Percentiles rank a stretch among this genome's conserved stretches.
Conservation (phyloP, 2,329 filamentous ascomycete species). For the Aspergillus luchuensis region DNA sequence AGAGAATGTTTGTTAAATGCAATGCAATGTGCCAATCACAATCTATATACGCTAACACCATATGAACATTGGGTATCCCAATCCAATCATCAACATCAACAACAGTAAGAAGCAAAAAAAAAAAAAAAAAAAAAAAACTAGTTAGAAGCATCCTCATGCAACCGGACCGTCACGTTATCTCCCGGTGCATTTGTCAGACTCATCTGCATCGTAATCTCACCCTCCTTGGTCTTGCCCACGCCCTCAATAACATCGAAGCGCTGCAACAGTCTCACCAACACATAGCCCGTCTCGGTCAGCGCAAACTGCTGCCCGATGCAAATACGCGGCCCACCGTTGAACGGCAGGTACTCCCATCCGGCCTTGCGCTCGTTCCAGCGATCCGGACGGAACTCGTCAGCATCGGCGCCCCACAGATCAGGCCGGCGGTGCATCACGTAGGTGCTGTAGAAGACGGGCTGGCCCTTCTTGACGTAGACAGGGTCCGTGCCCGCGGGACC, state of each 20-base stretch:
- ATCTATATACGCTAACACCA: no score
- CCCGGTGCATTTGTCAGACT: constrained; percentile 31
- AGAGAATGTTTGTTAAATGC: no score
- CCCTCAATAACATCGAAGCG: constrained; percentile 64
- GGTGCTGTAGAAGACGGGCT: constrained; percentile 66
- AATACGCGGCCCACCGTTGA: constrained; percentile 73
- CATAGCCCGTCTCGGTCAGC: constrained; percentile 68
- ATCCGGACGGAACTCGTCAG: constrained; percentile 63
- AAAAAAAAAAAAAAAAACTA: neutral
- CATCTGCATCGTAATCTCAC: constrained; percentile 24
- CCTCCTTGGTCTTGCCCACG: constrained; percentile 12
- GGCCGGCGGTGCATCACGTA: constrained; percentile 72
- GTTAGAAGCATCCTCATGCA: constrained; percentile 26
- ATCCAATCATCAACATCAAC: neutral
- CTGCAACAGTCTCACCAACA: constrained; percentile 72
- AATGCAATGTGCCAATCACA: no score
- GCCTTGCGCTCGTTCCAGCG: constrained; percentile 67
- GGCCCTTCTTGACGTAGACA: constrained; percentile 67
- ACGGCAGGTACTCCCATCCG: constrained; percentile 72
- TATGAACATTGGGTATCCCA: neutral
- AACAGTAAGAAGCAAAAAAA: neutral
- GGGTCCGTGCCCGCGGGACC: constrained; percentile 63
- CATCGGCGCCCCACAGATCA: constrained; percentile 52
- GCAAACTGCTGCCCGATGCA: constrained; percentile 83
- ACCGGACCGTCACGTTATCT: constrained; percentile 34